Evolutionary conservation across 1,284 basidiomycete genomes (phyloP), one percentile per base, ranked within the genome.

Genomic region (Irpex sp.): DNA sequence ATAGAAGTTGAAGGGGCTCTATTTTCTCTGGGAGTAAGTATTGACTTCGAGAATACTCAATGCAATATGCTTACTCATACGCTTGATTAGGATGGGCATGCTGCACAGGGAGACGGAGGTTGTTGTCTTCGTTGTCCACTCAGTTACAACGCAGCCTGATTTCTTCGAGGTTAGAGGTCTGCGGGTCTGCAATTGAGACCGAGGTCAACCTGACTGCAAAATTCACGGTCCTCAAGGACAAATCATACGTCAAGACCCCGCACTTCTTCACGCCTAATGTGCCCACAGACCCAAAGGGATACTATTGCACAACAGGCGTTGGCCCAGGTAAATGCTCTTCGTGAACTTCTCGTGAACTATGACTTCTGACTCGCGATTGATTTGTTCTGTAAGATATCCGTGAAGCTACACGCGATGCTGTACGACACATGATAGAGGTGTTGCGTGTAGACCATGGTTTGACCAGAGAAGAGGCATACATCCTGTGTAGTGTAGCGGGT

Each of bases 21-120:
- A 52, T 86, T 87, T 66, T 83, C 84, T 5, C 82, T 85, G 38
- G 86, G 85, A 44, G 85, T 86, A 66, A 67, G 82, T 75, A 2
- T 11, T 5, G 15, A 7, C 40, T 5, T 51, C 8, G 38, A 40
- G 38, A 40, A 40, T 40, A 40, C 1, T 48, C 21, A 26, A 47
- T 11, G 26, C n/a, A 3, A 55, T 52, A 37, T 38, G 48, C 38
- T 31, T 26, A 26, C 21, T 26, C 21, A 26, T 26, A 26, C 21
- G 21, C 21, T 26, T 26, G 21, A 37, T 11, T 62, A 86, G 85
- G 86, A 88, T 64, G 86, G 86, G 0, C 86, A 87, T 72, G 85
- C 84, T 5, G 85, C 83, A 2, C 86, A 87, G 73, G 86, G 86
- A 5, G 86, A 87, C 67, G 86, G 86, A 71, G 85, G 85, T 84